Percentiles rank a stretch among this genome's conserved stretches.
These are phyloP conservation scores for Lactarius vividus DNA, from an alignment of 768 basidiomycete genomes.

Conservation along the genomic window DNA sequence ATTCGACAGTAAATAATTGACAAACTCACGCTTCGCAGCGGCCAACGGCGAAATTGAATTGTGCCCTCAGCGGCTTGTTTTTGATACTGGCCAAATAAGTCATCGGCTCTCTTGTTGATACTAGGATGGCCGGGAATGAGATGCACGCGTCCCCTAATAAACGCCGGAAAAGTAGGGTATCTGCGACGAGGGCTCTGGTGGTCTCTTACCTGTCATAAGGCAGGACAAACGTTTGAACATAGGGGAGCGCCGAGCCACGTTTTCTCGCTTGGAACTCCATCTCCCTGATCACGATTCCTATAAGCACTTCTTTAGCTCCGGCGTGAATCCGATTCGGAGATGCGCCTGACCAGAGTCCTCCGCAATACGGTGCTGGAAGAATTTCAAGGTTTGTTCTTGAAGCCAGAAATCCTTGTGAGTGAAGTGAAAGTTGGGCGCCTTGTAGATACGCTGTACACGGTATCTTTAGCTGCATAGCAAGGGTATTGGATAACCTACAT, in stretches of 20 bases:
- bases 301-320: neutral
- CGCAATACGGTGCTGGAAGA: slow-evolving; percentile 20
- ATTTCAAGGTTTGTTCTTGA: slow-evolving; percentile 19
- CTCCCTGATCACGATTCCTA: slow-evolving; percentile 26
- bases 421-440: slow-evolving; percentile 10
- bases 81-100: slow-evolving; percentile 66
- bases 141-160: slow-evolving; percentile 59
- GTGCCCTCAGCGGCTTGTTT: slow-evolving; percentile 53
- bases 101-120: slow-evolving; percentile 46
- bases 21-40: slow-evolving; percentile 57
- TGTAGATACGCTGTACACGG: slow-evolving; percentile 17
- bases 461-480: neutral
- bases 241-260: slow-evolving; percentile 30
- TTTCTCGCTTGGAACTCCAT: slow-evolving; percentile 15
- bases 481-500: slow-evolving; percentile 38
- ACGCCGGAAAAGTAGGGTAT: neutral
- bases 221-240: slow-evolving; percentile 46
- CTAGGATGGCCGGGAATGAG: slow-evolving; percentile 44
- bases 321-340: too few relatives aligned
- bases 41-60: slow-evolving; percentile 68
- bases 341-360: slow-evolving; percentile 27
- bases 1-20: neutral
- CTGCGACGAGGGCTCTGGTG: neutral
- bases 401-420: slow-evolving; percentile 26
- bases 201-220: slow-evolving; percentile 27